phyloP scores from a whole-genome alignment of 169 alveolate genomes.

The Plasmodium falciparum region DNA sequence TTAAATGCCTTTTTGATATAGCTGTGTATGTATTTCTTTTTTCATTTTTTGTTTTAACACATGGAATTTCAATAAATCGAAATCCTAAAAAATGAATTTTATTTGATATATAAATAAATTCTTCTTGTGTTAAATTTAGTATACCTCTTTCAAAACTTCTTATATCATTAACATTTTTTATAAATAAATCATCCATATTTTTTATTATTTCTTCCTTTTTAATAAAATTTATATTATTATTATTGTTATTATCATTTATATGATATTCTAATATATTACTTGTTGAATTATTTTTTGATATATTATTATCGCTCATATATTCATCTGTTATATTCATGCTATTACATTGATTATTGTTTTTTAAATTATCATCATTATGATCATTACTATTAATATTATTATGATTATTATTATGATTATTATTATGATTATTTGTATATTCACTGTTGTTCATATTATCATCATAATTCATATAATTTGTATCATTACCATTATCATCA shows the following conservation, averaged over 20 bases:
- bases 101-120: constrained; percentile 41
- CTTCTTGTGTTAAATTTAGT: constrained; percentile 63
- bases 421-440: constrained; percentile 10
- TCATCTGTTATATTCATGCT: not conserved
- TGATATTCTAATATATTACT: not conserved
- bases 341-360: not conserved
- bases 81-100: constrained; percentile 59
- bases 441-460: constrained; percentile 27
- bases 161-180: constrained; percentile 38
- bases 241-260: not conserved
- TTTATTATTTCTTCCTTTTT: not conserved
- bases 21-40: constrained; percentile 57
- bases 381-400: not conserved
- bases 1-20: constrained; percentile 70
- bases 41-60: constrained; percentile 29
- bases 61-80: constrained; percentile 73
- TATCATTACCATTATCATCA: constrained; percentile 59
- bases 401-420: not conserved
- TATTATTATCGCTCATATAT: not conserved
- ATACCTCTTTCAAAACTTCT: constrained; percentile 75
- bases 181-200: constrained; percentile 7
- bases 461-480: constrained; percentile 28
- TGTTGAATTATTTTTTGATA: not conserved
- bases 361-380: not conserved
- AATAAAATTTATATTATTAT: not conserved